A percentile compares a stretch with the other conserved stretches of the same genome.
These are phyloP conservation scores for Calonectria fujianensis DNA, from an alignment of 2,329 filamentous ascomycete genomes.

Conservation along the genomic window DNA sequence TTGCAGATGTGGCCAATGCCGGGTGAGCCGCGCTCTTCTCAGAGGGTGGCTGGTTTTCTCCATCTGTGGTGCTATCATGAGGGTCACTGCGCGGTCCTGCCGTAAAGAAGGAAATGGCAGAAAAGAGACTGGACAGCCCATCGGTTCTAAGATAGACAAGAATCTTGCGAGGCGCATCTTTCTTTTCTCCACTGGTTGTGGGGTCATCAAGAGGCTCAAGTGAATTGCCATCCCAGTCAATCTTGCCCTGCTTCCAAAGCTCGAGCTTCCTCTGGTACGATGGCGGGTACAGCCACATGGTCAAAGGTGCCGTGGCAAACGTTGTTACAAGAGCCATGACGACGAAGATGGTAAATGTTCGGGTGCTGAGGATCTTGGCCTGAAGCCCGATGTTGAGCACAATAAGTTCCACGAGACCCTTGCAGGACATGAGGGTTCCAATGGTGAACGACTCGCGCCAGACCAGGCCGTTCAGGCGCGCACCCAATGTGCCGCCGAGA, in stretches of 20 bases:
- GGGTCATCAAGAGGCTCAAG: constrained; percentile 20
- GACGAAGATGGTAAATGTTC: constrained; percentile 94
- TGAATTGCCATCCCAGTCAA: constrained; percentile 82
- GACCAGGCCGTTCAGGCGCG: constrained; percentile 77
- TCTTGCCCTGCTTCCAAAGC: constrained; percentile 83
- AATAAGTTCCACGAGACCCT: constrained; percentile 94
- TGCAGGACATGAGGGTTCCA: constrained; percentile 94
- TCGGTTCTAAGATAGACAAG: constrained; percentile 51
- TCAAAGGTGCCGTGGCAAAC: constrained; percentile 86
- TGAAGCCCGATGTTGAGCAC: constrained; percentile 66
- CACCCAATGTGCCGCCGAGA: constrained; percentile 85
- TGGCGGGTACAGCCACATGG: constrained; percentile 82
- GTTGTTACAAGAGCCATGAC: constrained; percentile 94
- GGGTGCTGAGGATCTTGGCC: constrained; percentile 51
- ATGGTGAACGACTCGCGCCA: constrained; percentile 94
- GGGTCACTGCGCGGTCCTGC: constrained; percentile 7
- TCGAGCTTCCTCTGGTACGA: constrained; percentile 71
- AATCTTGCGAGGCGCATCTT: constrained; percentile 36
- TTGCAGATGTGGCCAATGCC: background rate
- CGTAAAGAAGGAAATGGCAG: constrained; percentile 44
- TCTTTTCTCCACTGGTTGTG: background rate
- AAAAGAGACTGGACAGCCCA: constrained; percentile 49
- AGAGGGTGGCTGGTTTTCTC: background rate
- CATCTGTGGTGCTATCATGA: background rate
- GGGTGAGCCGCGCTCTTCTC: constrained; percentile 10